A percentile compares a stretch with the other conserved stretches of the same genome.
Conservation (phyloP, 2,329 filamentous ascomycete genomes). For the Decorospora gaudefroyi region DNA sequence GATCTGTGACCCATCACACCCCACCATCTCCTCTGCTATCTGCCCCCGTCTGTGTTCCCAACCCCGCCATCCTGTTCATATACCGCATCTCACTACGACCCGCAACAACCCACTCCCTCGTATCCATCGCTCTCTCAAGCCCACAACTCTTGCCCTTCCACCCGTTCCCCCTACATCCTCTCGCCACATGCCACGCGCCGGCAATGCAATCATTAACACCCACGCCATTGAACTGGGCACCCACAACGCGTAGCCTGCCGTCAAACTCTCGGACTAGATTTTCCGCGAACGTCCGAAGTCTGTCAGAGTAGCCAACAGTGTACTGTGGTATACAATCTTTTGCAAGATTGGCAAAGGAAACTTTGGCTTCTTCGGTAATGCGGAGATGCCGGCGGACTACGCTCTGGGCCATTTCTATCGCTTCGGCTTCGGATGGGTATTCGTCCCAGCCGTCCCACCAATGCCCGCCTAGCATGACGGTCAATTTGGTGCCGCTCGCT, state of each 20-base stretch:
- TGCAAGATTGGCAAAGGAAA: conserved; percentile 65
- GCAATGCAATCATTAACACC: conserved; percentile 59
- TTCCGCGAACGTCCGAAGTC: conserved; percentile 62
- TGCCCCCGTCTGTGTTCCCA: background rate
- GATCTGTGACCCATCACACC: conserved; percentile 3
- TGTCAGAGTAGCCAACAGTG: conserved; percentile 71
- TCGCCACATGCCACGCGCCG: conserved; percentile 60
- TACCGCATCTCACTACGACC: conserved; percentile 13
- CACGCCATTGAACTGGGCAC: conserved; percentile 54
- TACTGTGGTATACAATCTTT: conserved; percentile 89
- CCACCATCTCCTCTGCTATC: background rate
- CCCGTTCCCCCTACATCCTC: conserved; percentile 43
- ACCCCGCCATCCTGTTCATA: conserved; percentile 6
- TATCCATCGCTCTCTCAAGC: conserved; percentile 28
- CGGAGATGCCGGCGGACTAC: conserved; percentile 75
- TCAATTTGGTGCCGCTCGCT: conserved; percentile 75
- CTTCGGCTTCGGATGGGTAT: conserved; percentile 68
- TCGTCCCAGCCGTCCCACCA: conserved; percentile 73
- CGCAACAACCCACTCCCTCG: conserved; percentile 21
- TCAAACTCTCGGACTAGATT: conserved; percentile 61
- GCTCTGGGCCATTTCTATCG: conserved; percentile 68
- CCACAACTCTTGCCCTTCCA: conserved; percentile 37
- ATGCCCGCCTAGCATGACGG: conserved; percentile 93
- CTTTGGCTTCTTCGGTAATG: conserved; percentile 65
- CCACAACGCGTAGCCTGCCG: conserved; percentile 66